These are phyloP conservation scores for Cyberlindnera euphorbiiphila DNA, from an alignment of 805 yeast species.

Conservation along the genomic window DNA sequence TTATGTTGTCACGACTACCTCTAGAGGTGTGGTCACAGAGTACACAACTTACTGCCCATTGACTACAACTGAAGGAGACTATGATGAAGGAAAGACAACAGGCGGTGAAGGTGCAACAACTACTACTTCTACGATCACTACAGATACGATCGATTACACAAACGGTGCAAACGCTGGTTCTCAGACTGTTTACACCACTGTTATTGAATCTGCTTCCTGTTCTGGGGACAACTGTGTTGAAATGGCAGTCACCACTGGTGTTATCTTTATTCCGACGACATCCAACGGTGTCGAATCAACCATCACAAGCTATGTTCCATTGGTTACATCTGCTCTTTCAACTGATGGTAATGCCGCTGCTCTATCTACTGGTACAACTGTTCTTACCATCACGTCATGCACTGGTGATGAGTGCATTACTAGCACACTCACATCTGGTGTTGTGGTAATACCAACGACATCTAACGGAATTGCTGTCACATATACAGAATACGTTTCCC, in stretches of 20 bases:
- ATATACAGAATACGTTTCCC: constrained; percentile 20
- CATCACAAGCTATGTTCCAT: constrained; percentile 19
- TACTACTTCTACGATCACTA: no score
- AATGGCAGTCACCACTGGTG: constrained; percentile 14
- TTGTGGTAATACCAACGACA: constrained; percentile 29
- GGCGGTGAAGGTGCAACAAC: no score
- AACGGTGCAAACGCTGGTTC: no score
- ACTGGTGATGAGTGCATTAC: constrained; percentile 14
- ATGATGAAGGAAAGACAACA: no score
- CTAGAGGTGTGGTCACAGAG: no score
- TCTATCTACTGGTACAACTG: constrained; percentile 1
- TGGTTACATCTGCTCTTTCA: no score
- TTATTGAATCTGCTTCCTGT: no score
- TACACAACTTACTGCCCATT: no score
- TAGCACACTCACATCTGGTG: constrained; percentile 28
- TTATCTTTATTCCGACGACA: constrained; percentile 22
- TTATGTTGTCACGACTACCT: no score
- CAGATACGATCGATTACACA: no score
- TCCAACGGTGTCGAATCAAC: constrained; percentile 5
- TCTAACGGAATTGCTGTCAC: constrained; percentile 18
- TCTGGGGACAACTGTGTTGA: constrained; percentile 1
- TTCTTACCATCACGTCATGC: constrained; percentile 4
- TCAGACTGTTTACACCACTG: no score
- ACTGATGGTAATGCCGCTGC: constrained; percentile 6
- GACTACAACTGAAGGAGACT: no score